phyloP scores from a whole-genome alignment of 306 rosid species.

The Lablab purpureus region DNA sequence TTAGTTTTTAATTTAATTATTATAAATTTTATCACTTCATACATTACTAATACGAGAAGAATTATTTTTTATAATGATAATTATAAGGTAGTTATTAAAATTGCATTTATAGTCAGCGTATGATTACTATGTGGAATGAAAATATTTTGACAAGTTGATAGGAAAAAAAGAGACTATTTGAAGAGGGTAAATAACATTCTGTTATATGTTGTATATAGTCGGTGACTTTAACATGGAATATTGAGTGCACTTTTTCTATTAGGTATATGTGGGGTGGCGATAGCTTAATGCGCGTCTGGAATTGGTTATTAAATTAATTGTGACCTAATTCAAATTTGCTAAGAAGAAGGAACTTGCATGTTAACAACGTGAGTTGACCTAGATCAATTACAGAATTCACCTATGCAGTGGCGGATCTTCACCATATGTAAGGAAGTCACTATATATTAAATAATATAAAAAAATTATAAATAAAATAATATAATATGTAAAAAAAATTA shows the following conservation, averaged over 20 bases:
- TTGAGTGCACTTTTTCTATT: background rate
- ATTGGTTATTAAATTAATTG: background rate
- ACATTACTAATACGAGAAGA: too few species aligned
- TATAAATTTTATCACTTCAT: too few species aligned
- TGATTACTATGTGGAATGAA: background rate
- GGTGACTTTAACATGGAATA: background rate
- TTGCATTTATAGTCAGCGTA: too few species aligned
- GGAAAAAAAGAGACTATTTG: background rate
- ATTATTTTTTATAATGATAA: too few species aligned
- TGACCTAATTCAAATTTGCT: constrained; percentile 16
- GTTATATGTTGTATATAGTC: background rate
- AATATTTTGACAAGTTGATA: background rate
- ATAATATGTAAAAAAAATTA: too few species aligned
- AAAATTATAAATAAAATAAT: too few species aligned
- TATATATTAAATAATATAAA: too few species aligned
- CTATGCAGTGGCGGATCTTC: too few species aligned
- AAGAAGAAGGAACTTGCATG: background rate
- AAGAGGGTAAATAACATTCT: background rate
- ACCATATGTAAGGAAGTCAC: too few species aligned
- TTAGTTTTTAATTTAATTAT: too few species aligned
- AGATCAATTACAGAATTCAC: background rate
- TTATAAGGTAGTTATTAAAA: too few species aligned
- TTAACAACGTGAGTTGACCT: background rate
- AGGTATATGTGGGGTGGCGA: constrained; percentile 5
- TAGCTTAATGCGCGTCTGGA: background rate